Base-by-base conservation (phyloP, 2,329 filamentous ascomycete species). In the Xylariaceae sp. region DNA sequence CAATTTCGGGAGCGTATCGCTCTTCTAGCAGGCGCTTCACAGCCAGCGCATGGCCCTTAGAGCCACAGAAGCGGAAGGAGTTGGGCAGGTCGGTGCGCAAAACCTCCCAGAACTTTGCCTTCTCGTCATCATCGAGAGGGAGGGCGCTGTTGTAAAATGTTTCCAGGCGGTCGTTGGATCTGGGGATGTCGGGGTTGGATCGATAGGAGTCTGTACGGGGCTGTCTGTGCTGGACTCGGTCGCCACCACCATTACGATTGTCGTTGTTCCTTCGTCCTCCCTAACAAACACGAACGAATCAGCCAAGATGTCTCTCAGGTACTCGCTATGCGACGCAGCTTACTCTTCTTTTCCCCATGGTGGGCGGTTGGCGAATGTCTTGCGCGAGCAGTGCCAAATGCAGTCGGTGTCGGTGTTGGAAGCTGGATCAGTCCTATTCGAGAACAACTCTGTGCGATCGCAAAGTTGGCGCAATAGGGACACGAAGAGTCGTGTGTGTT, bases 61-160 rank as follows among this genome's bases (percentile, higher is more conserved):
- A 96, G 35, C 94, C 94, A 52, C 90, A 95, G 73, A 99, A 99
- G 54, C 94, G 85, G 75, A 97, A 99, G 71, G 91, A 96, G 74
- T 96, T 97, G 48, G 94, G 94, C 44, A 99, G 75, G 66, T 97
- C 91, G 56, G 86, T 82, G 63, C 84, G 82, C 67, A 97, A 75
- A 1, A 87, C 82, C 35, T 81, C 79, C 94, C 94, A 99, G 71
- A 96, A 97, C 10, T 81, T 77, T 49, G 83, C 76, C 62, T 81
- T 83, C 72, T 97, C 92, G 41, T 85, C 82, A 44, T 90, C 87
- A 1, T 87, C 78, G 7, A 97, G 74, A 51, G 90, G 81, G 6
- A 88, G 78, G 30, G 91, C 77, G 54, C 79, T 75, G 66, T 95
- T 86, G 76, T 99, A 99, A 74, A 87, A 97, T 56, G 77, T 76